Conservation (phyloP, 225 moss, liverwort and hornwort genomes). For the Climacium dendroides region DNA sequence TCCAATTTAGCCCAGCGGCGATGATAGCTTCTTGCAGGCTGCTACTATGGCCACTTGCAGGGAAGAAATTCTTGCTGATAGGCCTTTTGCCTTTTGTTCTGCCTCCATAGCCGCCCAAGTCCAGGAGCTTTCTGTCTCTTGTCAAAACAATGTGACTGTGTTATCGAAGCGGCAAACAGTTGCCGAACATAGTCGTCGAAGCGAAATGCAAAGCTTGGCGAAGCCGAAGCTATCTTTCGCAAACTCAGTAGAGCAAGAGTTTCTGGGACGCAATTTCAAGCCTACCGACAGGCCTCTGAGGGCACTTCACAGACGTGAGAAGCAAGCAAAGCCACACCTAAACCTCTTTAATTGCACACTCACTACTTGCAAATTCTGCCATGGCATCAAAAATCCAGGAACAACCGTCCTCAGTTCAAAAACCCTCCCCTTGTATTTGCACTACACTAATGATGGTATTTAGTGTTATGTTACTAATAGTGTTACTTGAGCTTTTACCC, state of each 20-base stretch:
- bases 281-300: background rate
- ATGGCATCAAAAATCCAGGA: no score
- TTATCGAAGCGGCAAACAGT: background rate
- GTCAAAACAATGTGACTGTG: background rate
- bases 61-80: background rate
- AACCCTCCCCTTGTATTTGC: no score
- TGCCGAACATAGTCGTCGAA: background rate
- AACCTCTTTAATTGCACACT: background rate
- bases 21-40: background rate
- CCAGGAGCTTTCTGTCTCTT: background rate
- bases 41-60: background rate
- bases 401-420: no score
- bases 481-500: no score
- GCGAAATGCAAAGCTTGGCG: background rate
- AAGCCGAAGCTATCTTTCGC: background rate
- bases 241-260: background rate
- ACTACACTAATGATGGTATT: no score
- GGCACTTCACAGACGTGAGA: background rate
- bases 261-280: background rate
- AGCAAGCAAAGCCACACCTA: background rate
- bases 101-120: background rate
- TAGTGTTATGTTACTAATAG: no score
- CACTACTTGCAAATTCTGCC: no score
- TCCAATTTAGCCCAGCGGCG: background rate
- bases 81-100: background rate